Conservation (phyloP, 2,329 filamentous ascomycete species). For the Ophiostoma piceae region DNA sequence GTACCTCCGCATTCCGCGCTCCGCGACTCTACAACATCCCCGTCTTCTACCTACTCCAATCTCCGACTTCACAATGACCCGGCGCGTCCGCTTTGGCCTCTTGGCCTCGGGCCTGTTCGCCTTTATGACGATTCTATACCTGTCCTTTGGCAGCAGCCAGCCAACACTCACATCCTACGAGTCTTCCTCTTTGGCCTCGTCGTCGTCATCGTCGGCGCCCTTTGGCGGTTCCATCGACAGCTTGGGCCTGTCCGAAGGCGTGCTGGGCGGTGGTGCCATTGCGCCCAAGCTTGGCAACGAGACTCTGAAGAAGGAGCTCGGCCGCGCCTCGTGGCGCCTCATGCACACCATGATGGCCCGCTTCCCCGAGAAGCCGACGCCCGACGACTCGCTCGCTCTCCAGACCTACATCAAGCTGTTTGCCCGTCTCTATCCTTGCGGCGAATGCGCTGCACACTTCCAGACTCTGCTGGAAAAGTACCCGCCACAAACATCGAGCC, state of each 20-base stretch:
- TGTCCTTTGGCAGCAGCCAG: conserved; percentile 22
- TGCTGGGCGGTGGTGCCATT: conserved; percentile 65
- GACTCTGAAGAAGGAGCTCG: conserved; percentile 64
- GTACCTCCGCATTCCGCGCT: neutral
- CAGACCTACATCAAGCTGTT: conserved; percentile 62
- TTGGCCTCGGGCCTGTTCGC: conserved; percentile 21
- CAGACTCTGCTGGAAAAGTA: conserved; percentile 56
- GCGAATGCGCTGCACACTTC: conserved; percentile 65
- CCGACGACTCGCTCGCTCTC: conserved; percentile 58
- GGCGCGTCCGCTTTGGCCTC: conserved; percentile 23
- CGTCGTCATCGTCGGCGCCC: conserved; percentile 8
- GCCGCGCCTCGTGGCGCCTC: conserved; percentile 64
- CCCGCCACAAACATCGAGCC: conserved; percentile 59
- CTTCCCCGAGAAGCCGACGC: conserved; percentile 60
- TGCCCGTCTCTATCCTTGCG: conserved; percentile 64
- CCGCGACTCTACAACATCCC: neutral
- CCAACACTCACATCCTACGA: conserved; percentile 7
- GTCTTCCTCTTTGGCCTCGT: neutral
- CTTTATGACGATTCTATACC: conserved; percentile 21
- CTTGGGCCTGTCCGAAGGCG: conserved; percentile 42
- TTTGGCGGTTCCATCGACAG: conserved; percentile 17
- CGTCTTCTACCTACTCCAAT: neutral
- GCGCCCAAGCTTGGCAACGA: conserved; percentile 79
- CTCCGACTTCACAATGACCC: conserved; percentile 20
- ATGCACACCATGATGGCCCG: conserved; percentile 66